phyloP scores from a whole-genome alignment of 768 basidiomycete species.

The Phaeotremella fagi region DNA sequence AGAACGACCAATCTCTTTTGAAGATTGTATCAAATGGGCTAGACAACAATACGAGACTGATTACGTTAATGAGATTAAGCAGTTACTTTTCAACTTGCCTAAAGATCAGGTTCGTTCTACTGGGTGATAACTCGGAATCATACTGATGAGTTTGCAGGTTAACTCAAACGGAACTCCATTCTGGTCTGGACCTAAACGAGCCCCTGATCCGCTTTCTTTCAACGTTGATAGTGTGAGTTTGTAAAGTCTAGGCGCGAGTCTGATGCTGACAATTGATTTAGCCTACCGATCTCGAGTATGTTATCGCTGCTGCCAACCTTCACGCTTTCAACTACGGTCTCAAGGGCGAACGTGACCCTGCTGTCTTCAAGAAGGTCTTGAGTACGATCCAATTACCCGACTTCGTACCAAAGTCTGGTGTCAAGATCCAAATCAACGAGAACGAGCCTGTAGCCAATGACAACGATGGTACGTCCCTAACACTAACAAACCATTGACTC shows the following conservation, averaged over 20 bases:
- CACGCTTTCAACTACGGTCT: constrained; percentile 98
- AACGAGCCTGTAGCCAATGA: constrained; percentile 69
- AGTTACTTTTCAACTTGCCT: constrained; percentile 86
- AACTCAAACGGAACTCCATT: constrained; percentile 92
- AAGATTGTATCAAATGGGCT: constrained; percentile 97
- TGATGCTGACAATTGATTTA: constrained; percentile 44
- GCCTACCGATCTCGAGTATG: constrained; percentile 79
- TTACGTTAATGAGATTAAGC: constrained; percentile 87
- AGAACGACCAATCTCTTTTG: constrained; percentile 88
- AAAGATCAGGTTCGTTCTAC: constrained; percentile 70
- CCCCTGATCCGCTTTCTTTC: constrained; percentile 84
- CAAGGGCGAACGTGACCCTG: constrained; percentile 75
- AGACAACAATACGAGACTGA: constrained; percentile 89
- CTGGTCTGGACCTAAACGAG: constrained; percentile 98
- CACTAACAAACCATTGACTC: too few species aligned
- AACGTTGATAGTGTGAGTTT: constrained; percentile 73
- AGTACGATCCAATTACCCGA: constrained; percentile 80
- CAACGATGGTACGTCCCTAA: constrained; percentile 50
- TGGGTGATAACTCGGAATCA: background rate
- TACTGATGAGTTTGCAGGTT: constrained; percentile 37
- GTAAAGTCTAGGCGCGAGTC: constrained; percentile 1
- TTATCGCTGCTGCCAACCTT: constrained; percentile 89
- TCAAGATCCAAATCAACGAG: constrained; percentile 90
- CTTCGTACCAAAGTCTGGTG: constrained; percentile 86
- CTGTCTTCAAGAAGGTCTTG: constrained; percentile 74